Evolutionary conservation across 768 basidiomycete genomes (phyloP), one percentile per base, ranked within the genome.

Genomic region (Lactifluus subvellereus): DNA sequence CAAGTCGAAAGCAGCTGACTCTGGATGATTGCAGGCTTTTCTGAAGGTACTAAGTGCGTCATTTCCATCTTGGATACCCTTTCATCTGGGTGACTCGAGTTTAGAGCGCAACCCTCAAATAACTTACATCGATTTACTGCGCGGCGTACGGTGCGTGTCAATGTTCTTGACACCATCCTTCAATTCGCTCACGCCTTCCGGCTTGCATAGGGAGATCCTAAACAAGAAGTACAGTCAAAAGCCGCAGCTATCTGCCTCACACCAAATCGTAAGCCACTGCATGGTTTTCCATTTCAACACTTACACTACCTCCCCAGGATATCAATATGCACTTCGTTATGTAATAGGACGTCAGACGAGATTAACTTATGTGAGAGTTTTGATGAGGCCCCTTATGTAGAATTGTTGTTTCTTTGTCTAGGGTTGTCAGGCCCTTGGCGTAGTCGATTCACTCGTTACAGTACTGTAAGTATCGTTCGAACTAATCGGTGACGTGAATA

Each of bases 181-280:
- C 5, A 22, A 38, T 32, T 6, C 9, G 14, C 20, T 54, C 37
- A 47, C 13, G 11, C 20, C 51, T 5, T 20, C 47, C 16, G 11
- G n/a, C 27, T 54, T 13, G 40, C 30, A 55, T 62, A 84, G 84
- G 52, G 72, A 74, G 22, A 82, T 89, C 62, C 71, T 89, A 30
- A 74, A 79, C 54, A 80, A 82, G 22, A 76, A 81, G 62, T 91
- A 80, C 70, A 82, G 79, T 67, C 88, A 91, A 78, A 86, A 81
- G 65, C 85, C 87, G 4, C 89, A 89, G 71, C 70, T 91, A 13
- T 86, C 86, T 7, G 87, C 85, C 64, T 88, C 88, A 8, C 88
- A 90, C 68, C 81, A 75, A 14, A 85, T 89, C 57, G 88, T 81
- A 54, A 66, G 77, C 73, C 43, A 42, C 38, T 33, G 8, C 30